These are phyloP conservation scores for Chaetomium sp. DNA, from an alignment of 2,329 filamentous ascomycete genomes.

Conservation along the genomic window DNA sequence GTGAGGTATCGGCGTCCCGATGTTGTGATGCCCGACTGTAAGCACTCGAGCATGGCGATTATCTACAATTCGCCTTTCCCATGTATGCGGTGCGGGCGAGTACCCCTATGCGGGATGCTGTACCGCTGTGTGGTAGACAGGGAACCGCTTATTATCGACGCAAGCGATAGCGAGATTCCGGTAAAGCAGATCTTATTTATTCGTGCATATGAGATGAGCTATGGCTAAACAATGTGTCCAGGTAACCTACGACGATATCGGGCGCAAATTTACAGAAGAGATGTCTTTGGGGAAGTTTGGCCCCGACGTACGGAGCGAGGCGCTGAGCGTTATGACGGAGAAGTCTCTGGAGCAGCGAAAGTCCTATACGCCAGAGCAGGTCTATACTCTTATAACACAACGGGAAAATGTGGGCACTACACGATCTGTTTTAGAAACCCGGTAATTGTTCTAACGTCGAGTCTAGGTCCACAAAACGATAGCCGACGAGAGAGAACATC, in stretches of 20 bases:
- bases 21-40: constrained; percentile 40
- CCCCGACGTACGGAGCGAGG: constrained; percentile 36
- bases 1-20: no score
- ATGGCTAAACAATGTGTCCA: constrained; percentile 5
- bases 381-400: constrained; percentile 43
- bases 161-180: constrained; percentile 19
- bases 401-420: constrained; percentile 38
- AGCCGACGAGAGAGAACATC: constrained; percentile 15
- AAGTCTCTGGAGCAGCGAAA: constrained; percentile 36
- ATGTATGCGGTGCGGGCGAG: constrained; percentile 54
- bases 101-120: constrained; percentile 60
- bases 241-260: constrained; percentile 33
- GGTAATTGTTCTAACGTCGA: constrained; percentile 3
- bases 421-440: background rate
- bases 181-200: constrained; percentile 7
- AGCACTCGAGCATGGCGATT: constrained; percentile 62
- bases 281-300: constrained; percentile 35
- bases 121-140: constrained; percentile 66
- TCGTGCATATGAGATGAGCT: background rate
- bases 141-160: constrained; percentile 36
- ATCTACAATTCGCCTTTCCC: constrained; percentile 46
- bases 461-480: constrained; percentile 31
- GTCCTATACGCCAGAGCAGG: constrained; percentile 42
- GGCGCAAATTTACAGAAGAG: constrained; percentile 26
- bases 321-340: constrained; percentile 41